phyloP scores from a whole-genome alignment of 2,329 filamentous ascomycete species.

The Trichophyton verrucosum region DNA sequence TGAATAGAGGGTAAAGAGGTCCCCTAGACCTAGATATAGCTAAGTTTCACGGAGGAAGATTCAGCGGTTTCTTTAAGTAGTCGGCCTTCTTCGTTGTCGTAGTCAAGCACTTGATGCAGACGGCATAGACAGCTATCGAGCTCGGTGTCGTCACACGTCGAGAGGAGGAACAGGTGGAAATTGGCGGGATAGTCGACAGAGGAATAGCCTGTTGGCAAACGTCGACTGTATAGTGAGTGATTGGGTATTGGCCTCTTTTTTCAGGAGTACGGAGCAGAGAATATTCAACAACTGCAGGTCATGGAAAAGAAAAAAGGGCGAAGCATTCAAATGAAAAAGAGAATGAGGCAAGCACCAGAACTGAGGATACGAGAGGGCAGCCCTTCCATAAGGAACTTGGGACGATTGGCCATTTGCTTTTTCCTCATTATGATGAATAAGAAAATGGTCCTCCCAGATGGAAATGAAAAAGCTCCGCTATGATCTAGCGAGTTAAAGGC shows the following conservation, averaged over 20 bases:
- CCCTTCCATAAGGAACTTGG: conserved; percentile 3
- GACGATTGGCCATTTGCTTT: conserved; percentile 4
- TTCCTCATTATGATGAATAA: conserved; percentile 4
- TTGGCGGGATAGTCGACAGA: not conserved
- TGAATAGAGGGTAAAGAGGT: conserved; percentile 13
- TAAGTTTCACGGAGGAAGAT: not conserved
- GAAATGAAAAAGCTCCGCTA: not conserved
- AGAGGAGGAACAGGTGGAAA: not conserved
- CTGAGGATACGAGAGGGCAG: conserved; percentile 3
- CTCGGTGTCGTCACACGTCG: not conserved
- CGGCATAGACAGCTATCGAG: not conserved
- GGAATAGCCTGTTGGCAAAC: not conserved
- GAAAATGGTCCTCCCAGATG: conserved; percentile 1
- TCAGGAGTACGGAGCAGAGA: not conserved
- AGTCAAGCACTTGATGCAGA: not conserved
- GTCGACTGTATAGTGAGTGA: not conserved
- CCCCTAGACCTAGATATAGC: not conserved
- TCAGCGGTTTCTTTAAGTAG: not conserved
- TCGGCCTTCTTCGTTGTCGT: not conserved
- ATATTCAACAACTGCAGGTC: conserved; percentile 3
- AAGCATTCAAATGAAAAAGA: conserved; percentile 3
- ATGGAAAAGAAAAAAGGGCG: conserved; percentile 1
- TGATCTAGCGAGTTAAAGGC: conserved; percentile 4
- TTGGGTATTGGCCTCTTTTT: conserved; percentile 2
- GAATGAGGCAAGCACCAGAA: not conserved